Evolutionary conservation across 352 stramenopile species (phyloP).

Genomic region (Phytophthora lateralis): DNA sequence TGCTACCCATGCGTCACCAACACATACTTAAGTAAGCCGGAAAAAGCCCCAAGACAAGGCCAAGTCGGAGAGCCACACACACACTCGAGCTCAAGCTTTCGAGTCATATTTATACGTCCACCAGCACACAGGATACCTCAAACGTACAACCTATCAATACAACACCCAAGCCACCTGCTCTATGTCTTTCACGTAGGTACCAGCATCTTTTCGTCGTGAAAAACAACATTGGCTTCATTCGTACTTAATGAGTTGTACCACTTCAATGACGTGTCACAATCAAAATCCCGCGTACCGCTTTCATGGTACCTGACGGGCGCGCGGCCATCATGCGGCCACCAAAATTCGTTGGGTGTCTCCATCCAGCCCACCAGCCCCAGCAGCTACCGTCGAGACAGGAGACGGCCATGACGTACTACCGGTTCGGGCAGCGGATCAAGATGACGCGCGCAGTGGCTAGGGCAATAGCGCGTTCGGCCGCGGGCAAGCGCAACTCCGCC

Average conservation of each 20-base stretch:
- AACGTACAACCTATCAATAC: not conserved
- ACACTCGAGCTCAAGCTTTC: not conserved
- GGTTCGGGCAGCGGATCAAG: constrained; percentile 60
- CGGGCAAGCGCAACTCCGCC: constrained; percentile 47
- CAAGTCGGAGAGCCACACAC: not conserved
- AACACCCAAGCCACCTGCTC: not conserved
- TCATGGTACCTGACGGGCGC: constrained; percentile 2
- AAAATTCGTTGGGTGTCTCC: constrained; percentile 19
- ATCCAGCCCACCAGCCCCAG: constrained; percentile 4
- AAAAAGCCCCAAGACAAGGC: constrained; percentile 9
- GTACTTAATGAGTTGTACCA: constrained; percentile 2
- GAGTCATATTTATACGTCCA: constrained; percentile 34
- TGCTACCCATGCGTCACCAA: constrained; percentile 25
- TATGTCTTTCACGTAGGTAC: constrained; percentile 9
- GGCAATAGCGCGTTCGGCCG: constrained; percentile 62
- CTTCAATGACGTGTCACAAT: not conserved
- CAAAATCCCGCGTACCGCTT: not conserved
- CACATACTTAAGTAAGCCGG: constrained; percentile 2
- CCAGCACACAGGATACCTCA: not conserved
- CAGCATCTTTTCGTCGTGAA: constrained; percentile 21
- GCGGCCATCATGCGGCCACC: constrained; percentile 17
- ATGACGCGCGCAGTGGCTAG: constrained; percentile 69
- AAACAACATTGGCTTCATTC: not conserved
- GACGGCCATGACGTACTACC: constrained; percentile 73
- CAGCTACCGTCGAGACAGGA: constrained; percentile 18